Conservation (phyloP, 2,329 filamentous ascomycete species). For the Fusarium tricinctum region DNA sequence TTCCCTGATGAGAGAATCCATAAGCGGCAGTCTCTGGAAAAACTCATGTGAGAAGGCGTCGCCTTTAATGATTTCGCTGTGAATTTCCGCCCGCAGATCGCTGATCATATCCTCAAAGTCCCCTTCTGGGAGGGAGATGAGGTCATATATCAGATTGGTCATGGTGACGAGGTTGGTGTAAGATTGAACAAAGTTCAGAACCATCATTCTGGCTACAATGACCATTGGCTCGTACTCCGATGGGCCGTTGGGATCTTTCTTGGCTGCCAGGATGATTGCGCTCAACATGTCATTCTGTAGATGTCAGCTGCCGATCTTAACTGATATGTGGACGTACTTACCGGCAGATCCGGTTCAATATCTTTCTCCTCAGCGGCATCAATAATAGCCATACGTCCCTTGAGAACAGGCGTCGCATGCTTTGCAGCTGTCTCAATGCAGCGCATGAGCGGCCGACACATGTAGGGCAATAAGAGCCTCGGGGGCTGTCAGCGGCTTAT, state of each 20-base stretch:
- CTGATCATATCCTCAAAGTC: constrained; percentile 21
- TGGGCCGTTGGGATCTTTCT: constrained; percentile 22
- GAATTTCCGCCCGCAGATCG: constrained; percentile 27
- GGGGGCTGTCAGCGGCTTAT: background rate
- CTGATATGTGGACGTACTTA: background rate
- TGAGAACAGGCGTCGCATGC: constrained; percentile 27
- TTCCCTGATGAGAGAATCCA: constrained; percentile 31
- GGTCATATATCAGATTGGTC: constrained; percentile 35
- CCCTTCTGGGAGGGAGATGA: constrained; percentile 27
- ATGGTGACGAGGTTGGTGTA: constrained; percentile 35
- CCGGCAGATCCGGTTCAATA: constrained; percentile 17
- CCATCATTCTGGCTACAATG: constrained; percentile 34
- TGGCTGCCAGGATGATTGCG: constrained; percentile 27
- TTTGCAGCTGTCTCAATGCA: constrained; percentile 33
- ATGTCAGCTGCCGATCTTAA: background rate
- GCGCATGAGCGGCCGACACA: constrained; percentile 29
- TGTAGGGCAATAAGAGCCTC: constrained; percentile 26
- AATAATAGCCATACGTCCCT: constrained; percentile 27
- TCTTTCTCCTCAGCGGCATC: constrained; percentile 22
- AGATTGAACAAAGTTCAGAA: constrained; percentile 34
- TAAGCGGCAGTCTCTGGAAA: constrained; percentile 26
- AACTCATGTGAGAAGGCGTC: constrained; percentile 31
- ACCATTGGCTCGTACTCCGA: constrained; percentile 32
- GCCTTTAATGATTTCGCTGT: constrained; percentile 15
- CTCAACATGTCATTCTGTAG: constrained; percentile 32